Conservation (phyloP, 2,329 filamentous ascomycete species). For the Cercospora sojina region DNA sequence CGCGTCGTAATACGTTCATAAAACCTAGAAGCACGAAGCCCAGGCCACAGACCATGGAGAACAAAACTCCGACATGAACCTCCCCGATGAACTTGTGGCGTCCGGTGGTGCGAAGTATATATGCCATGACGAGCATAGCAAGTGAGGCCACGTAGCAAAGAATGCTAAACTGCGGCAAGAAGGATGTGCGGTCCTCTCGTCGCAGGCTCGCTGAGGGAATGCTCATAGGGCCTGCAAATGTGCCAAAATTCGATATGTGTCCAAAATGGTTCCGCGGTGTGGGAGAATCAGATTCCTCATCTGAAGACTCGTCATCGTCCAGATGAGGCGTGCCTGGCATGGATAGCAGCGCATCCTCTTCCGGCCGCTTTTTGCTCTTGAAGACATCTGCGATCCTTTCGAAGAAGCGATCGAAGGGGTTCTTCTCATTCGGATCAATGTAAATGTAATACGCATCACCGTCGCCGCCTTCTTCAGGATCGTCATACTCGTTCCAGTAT, state of each 20-base stretch:
- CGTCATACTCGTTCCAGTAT: constrained; percentile 88
- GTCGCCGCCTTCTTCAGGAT: constrained; percentile 67
- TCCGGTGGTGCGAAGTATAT: constrained; percentile 66
- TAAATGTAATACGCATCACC: constrained; percentile 68
- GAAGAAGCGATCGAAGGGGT: constrained; percentile 64
- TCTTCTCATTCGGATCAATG: constrained; percentile 66
- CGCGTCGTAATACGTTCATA: constrained; percentile 54
- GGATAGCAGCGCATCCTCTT: constrained; percentile 30
- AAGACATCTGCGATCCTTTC: constrained; percentile 48
- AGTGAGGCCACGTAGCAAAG: constrained; percentile 61
- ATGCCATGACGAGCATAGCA: constrained; percentile 63
- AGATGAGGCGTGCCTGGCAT: constrained; percentile 16
- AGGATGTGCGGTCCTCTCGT: constrained; percentile 1
- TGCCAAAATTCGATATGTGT: constrained; percentile 18
- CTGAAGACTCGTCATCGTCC: constrained; percentile 35
- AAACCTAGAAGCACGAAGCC: constrained; percentile 63
- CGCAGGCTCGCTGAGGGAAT: neutral
- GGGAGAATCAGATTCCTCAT: constrained; percentile 30
- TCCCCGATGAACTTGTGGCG: constrained; percentile 66
- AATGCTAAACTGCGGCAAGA: constrained; percentile 39
- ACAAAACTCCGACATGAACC: constrained; percentile 70
- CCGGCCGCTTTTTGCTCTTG: constrained; percentile 30
- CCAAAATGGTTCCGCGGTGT: constrained; percentile 5
- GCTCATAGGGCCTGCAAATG: constrained; percentile 18
- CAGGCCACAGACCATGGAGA: constrained; percentile 67